Conservation (phyloP, 176 grass and related monocot species). For the Oryza glaberrima region DNA sequence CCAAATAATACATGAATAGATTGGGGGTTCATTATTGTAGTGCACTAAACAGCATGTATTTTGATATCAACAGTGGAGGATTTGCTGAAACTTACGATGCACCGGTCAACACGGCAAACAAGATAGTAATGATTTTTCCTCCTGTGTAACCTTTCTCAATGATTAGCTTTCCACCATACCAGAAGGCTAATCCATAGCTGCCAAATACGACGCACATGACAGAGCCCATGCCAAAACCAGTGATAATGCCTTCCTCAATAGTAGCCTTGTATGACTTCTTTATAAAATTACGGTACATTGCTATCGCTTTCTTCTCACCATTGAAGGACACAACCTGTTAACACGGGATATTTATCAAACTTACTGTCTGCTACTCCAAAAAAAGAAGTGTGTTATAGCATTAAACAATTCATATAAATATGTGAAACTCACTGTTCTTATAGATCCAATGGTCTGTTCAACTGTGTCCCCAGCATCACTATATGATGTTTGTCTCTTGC, state of each 20-base stretch:
- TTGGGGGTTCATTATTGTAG: neutral
- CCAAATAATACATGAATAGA: neutral
- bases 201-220: constrained; percentile 53
- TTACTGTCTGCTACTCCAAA: neutral
- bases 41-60: neutral
- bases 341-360: constrained; percentile 13
- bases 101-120: constrained; percentile 61
- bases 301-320: constrained; percentile 62
- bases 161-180: constrained; percentile 71
- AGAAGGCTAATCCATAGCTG: constrained; percentile 75
- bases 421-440: constrained; percentile 72
- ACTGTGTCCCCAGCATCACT: constrained; percentile 68
- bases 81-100: constrained; percentile 58
- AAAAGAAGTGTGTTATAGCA: neutral
- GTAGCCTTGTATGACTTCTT: constrained; percentile 56
- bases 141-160: constrained; percentile 64
- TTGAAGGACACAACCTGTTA: constrained; percentile 76
- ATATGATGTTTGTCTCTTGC: constrained; percentile 63
- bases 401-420: constrained; percentile 15
- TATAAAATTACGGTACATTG: constrained; percentile 57
- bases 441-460: constrained; percentile 85
- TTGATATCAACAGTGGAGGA: constrained; percentile 9
- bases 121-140: constrained; percentile 54
- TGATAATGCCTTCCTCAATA: constrained; percentile 59
- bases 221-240: constrained; percentile 66